phyloP scores from a whole-genome alignment of 495 filamentous ascomycete genomes.

The Neurospora sp. region DNA sequence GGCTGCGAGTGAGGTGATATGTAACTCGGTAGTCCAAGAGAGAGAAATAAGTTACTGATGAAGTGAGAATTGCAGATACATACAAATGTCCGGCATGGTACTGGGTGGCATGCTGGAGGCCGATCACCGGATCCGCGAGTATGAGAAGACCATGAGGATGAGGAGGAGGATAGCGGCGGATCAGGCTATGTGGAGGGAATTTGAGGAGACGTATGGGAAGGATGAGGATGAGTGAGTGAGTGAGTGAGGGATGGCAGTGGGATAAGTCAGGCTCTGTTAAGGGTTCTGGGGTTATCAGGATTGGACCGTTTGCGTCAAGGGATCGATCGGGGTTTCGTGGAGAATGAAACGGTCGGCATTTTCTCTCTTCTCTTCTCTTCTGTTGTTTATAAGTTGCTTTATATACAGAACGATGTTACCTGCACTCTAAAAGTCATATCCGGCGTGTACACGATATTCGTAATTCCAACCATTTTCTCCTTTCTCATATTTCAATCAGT shows the following conservation, averaged over 20 bases:
- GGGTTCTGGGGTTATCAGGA: neutral
- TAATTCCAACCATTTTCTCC: neutral
- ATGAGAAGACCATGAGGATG: slow-evolving; percentile 52
- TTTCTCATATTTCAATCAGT: neutral
- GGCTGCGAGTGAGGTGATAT: neutral
- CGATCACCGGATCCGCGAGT: slow-evolving; percentile 61
- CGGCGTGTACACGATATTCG: neutral
- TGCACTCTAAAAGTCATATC: neutral
- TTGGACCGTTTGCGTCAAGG: neutral
- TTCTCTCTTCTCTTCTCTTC: neutral
- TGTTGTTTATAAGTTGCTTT: neutral
- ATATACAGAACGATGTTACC: neutral
- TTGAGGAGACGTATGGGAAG: slow-evolving; percentile 31
- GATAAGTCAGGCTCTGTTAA: neutral
- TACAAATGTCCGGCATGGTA: slow-evolving; percentile 85
- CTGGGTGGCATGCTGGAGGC: slow-evolving; percentile 77
- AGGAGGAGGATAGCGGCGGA: slow-evolving; percentile 53
- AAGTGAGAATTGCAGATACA: slow-evolving; percentile 40
- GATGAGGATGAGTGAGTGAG: slow-evolving; percentile 23
- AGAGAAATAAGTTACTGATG: neutral
- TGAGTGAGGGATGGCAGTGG: neutral
- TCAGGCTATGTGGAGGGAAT: slow-evolving; percentile 48
- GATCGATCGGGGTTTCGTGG: neutral
- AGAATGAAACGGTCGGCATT: neutral
- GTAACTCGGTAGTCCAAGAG: neutral